Base-by-base conservation (phyloP, 441 rosid species). In the Pelargonium myrrhifolium region DNA sequence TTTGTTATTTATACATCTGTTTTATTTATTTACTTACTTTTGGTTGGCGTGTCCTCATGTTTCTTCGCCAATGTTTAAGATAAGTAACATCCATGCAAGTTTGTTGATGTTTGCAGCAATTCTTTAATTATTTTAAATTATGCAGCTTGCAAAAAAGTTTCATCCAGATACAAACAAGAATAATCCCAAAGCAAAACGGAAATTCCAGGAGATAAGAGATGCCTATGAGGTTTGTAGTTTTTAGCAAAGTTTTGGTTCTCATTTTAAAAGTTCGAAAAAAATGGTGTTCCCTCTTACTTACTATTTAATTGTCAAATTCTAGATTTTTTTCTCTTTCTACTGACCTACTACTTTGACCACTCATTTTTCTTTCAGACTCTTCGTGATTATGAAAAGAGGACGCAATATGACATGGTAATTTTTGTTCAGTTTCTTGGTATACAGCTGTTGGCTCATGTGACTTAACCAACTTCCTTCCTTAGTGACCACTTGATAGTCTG, bases 91-190 rank as follows among this genome's bases (percentile, higher is more conserved):
- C 2, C 51, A 43, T 43, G 12, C 51, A 9, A 10, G 51, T 43
- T 11, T 9, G 14, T 43, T 43, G 51, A 9, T 9, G 3, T 43
- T 43, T 10, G 51, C 10, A 43, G 10, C 10, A 43, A 9, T 43
- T 43, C 12, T 43, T 43, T 43, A 45, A 12, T 64, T 63, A n/a
- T 71, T 9, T 47, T n/a, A 66, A 66, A 45, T 59, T 31, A 3
- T 85, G 81, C 83, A 93, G 97, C 96, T 93, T 64, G 95, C 97
- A 0, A 87, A 90, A 75, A 87, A 90, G 66, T 90, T 80, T 78
- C 98, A 93, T 78, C 98, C 95, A 22, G 97, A 90, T 81, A 82
- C 94, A 66, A 93, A 87, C 81, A 86, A 80, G 81, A 86, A 85
- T 62, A 90, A 85, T 68, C 89, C 94, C 74, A 83, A 93, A 66